Evolutionary conservation across 257 asterid genomes (phyloP).

Genomic region (Agastache rugosa): DNA sequence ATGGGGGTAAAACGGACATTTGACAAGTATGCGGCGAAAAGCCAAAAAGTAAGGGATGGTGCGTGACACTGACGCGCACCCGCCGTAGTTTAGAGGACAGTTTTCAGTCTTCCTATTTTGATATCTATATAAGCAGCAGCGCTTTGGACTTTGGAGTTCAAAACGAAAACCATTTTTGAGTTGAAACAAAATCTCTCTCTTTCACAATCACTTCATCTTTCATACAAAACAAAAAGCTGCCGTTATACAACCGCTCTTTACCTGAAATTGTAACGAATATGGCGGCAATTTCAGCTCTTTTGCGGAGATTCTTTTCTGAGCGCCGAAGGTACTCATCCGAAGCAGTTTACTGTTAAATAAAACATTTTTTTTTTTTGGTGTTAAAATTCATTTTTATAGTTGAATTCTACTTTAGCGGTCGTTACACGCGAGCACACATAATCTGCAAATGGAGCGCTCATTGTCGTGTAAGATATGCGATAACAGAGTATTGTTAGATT

Average conservation of each 20-base stretch:
- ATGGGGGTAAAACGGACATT: conserved; percentile 46
- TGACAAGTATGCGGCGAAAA: conserved; percentile 42
- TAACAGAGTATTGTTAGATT: conserved; percentile 28
- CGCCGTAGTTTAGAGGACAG: background rate
- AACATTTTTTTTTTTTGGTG: background rate
- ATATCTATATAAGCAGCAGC: conserved; percentile 36
- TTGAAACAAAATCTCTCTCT: conserved; percentile 18
- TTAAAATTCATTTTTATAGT: background rate
- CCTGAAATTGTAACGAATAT: conserved; percentile 38
- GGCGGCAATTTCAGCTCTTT: conserved; percentile 51
- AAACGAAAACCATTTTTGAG: conserved; percentile 16
- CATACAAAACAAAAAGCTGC: background rate
- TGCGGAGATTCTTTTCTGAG: conserved; percentile 43
- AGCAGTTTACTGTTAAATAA: conserved; percentile 58
- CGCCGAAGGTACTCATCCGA: conserved; percentile 79
- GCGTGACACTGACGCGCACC: conserved; percentile 29
- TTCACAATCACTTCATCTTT: conserved; percentile 26
- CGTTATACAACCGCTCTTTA: background rate
- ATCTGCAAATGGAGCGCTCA: conserved; percentile 44
- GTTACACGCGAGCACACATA: background rate
- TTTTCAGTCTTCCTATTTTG: background rate
- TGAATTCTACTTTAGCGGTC: conserved; percentile 29
- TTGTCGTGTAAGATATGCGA: conserved; percentile 62
- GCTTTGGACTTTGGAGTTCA: conserved; percentile 39
- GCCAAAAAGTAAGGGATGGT: conserved; percentile 19